Base-by-base conservation (phyloP, 2,329 filamentous ascomycete species). In the Pseudocercospora crystallina region DNA sequence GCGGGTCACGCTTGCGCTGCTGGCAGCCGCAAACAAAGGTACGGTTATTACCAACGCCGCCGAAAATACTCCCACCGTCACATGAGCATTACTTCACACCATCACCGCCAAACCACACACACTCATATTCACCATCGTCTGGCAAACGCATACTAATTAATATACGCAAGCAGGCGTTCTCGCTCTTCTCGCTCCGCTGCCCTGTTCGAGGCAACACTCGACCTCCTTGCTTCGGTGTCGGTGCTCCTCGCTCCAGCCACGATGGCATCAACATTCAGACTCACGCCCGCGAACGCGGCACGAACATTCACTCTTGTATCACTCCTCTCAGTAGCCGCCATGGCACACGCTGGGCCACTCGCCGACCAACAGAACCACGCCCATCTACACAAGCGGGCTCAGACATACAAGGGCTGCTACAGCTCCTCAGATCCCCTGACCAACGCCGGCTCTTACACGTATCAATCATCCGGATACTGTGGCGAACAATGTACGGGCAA, bases 391-490 rank as follows among this genome's bases (percentile, higher is more conserved):
- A 54, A 54, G 48, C 40, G 54, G 34, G 50, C 45, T 9, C 44
- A 41, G 31, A 63, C 58, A 13, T 63, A 66, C 14, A 68, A 76
- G 43, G 80, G 80, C 43, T 84, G 81, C 69, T 83, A 79, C 65
- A 71, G 68, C 39, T 73, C 71, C n/a, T 70, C 72, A 8, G 67
- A 65, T 12, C 73, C 73, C 2, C 69, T 83, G 49, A 67, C 67
- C 43, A 72, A 78, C 53, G 69, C 76, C 50, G 79, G 76, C 26
- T 50, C 64, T 12, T 80, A 74, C 51, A 71, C 66, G 14, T 84
- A 75, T 61, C 80, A 83, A 61, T 79, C 76, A 56, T 69, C 70
- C 26, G 81, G 81, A 51, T 77, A 77, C 57, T 86, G 83, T 60
- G 76, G 80, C 56, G 30, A 40, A 41, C 66, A 73, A 57, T 86